Percentiles rank a stretch among this genome's conserved stretches.
Conservation (phyloP, 2,329 filamentous ascomycete genomes). For the Drechslerella dactyloides region DNA sequence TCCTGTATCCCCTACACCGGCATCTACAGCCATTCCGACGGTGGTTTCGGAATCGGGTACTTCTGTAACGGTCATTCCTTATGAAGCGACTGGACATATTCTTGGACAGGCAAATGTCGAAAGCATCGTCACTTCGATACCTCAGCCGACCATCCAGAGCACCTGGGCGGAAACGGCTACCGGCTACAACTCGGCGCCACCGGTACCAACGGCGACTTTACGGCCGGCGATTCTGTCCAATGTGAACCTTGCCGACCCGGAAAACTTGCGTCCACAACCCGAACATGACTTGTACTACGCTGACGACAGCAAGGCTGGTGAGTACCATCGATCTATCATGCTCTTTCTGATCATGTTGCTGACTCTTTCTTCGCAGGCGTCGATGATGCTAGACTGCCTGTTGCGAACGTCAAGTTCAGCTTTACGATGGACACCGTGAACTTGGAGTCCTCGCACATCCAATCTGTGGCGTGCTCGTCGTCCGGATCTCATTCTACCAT, state of each 20-base stretch:
- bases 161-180: slow-evolving; percentile 31
- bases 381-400: slow-evolving; percentile 24
- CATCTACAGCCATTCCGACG: background rate
- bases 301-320: slow-evolving; percentile 37
- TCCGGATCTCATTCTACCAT: slow-evolving; percentile 17
- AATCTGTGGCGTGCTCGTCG: slow-evolving; percentile 38
- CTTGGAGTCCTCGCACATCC: slow-evolving; percentile 38
- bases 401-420: slow-evolving; percentile 41
- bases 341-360: background rate
- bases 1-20: background rate
- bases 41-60: background rate
- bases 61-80: slow-evolving; percentile 20
- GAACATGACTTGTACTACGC: slow-evolving; percentile 38
- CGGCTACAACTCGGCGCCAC: slow-evolving; percentile 8
- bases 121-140: slow-evolving; percentile 25
- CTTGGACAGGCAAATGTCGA: slow-evolving; percentile 27
- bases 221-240: slow-evolving; percentile 32
- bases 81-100: slow-evolving; percentile 25
- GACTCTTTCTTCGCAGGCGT: slow-evolving; percentile 15
- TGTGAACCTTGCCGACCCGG: slow-evolving; percentile 26
- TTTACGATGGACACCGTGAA: slow-evolving; percentile 40
- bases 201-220: slow-evolving; percentile 30
- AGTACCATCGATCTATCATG: background rate
- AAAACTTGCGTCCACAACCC: slow-evolving; percentile 36
- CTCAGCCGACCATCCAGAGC: slow-evolving; percentile 20